Base-by-base conservation (phyloP, 2,329 filamentous ascomycete species). In the Fusarium cicatricum region DNA sequence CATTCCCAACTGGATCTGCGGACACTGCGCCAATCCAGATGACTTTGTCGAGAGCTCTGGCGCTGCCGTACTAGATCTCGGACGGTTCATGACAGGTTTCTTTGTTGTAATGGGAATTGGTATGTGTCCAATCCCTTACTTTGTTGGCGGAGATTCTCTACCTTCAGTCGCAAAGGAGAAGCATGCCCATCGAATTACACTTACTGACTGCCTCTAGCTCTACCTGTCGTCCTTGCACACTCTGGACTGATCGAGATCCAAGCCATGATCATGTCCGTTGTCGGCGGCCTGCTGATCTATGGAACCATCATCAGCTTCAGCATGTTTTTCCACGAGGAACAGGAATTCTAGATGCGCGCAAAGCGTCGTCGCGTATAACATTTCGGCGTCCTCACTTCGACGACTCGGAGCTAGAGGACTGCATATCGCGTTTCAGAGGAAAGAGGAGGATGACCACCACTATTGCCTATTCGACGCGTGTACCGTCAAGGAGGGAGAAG, bases 281-380 rank as follows among this genome's bases (percentile, higher is more conserved):
- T 94, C 46, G 95, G 95, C 23, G 95, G 95, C 46, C 80, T 97
- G 55, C 80, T 99, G 73, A 99, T 99, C 74, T 99, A 99, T 78
- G 91, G 92, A 52, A 99, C 95, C 42, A 97, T 99, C 73, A 96
- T 99, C 78, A 95, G 90, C 79, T 99, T 99, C 77, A 89, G 90
- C 65, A 90, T 97, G 87, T 99, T 98, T 80, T 99, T 99, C 82
- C 90, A 94, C 74, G 93, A 98, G 77, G 92, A 98, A 74, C 90
- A 96, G 72, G 95, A 98, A 69, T 99, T 98, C 75, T 98, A 78
- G 79, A 58, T 45, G 31, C 47, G 56, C 44, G 29, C 47, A 23
- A 19, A 29, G 34, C 31, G 36, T 4, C 36, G 23, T 17, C 28
- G 40, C 34, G 48, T 44, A 36, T 47, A 40, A 38, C 16, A 21